Conservation (phyloP, 208 protist species). For the Trypanosoma theileri region DNA sequence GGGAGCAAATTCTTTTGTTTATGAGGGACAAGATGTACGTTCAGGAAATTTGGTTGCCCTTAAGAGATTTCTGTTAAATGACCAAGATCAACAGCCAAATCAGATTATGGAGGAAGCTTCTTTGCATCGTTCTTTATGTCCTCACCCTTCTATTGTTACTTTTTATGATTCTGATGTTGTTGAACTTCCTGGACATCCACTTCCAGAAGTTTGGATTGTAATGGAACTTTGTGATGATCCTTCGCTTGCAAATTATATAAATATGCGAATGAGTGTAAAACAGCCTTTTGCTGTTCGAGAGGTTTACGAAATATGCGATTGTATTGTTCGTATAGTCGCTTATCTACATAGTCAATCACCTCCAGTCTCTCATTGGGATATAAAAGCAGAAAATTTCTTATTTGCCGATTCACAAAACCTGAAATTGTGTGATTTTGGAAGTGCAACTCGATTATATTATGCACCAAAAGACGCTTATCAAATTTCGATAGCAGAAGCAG, state of each 20-base stretch:
- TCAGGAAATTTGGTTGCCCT: constrained; percentile 25
- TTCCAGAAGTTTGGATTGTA: constrained; percentile 73
- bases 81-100: constrained; percentile 11
- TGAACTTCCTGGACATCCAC: constrained; percentile 4
- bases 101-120: constrained; percentile 16
- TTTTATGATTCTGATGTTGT: constrained; percentile 30
- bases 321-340: constrained; percentile 52
- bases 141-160: constrained; percentile 28
- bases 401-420: constrained; percentile 49
- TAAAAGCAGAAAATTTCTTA: constrained; percentile 94
- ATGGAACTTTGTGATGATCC: constrained; percentile 70
- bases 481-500: constrained; percentile 57
- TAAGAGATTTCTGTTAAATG: constrained; percentile 22
- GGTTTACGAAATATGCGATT: constrained; percentile 59
- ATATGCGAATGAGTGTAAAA: constrained; percentile 43
- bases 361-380: constrained; percentile 92
- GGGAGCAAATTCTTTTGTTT: constrained; percentile 61
- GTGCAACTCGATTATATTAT: constrained; percentile 69
- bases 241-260: constrained; percentile 67
- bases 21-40: constrained; percentile 30
- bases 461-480: constrained; percentile 61
- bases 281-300: constrained; percentile 47
- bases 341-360: constrained; percentile 72
- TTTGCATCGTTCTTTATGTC: constrained; percentile 27
- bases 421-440: constrained; percentile 96